phyloP scores from a whole-genome alignment of 192 early-diverging fungal genomes.

The Backusella luteola region DNA sequence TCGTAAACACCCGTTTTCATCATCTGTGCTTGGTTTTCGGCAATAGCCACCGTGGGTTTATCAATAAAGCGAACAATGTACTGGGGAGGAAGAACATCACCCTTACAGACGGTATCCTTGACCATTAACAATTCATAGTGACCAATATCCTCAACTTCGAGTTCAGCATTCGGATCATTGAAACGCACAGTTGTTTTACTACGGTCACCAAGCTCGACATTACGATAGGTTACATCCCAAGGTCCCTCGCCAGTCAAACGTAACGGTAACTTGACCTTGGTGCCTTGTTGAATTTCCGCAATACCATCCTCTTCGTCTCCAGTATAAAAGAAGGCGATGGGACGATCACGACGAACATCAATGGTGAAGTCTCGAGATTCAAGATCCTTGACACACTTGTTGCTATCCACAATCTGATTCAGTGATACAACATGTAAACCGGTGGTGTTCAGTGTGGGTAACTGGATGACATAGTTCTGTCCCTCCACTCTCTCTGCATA shows the following conservation, averaged over 20 bases:
- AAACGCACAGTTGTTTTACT: neutral
- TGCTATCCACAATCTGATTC: constrained; percentile 37
- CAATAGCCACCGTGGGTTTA: constrained; percentile 26
- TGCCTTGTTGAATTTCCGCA: constrained; percentile 32
- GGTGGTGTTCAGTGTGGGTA: constrained; percentile 35
- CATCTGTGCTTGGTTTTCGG: constrained; percentile 21
- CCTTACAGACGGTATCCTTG: constrained; percentile 40
- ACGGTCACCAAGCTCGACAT: constrained; percentile 4
- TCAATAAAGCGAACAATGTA: constrained; percentile 25
- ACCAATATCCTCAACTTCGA: constrained; percentile 35
- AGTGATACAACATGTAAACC: constrained; percentile 42
- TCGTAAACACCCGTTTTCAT: constrained; percentile 19
- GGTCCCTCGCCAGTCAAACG: constrained; percentile 45
- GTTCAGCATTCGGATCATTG: constrained; percentile 27
- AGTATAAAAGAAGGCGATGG: constrained; percentile 39
- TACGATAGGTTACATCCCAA: constrained; percentile 39
- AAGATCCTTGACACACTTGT: constrained; percentile 38
- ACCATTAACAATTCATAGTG: constrained; percentile 40
- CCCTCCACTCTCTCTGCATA: constrained; percentile 27
- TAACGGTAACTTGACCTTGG: constrained; percentile 32
- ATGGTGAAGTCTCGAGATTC: constrained; percentile 37
- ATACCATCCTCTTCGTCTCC: constrained; percentile 7
- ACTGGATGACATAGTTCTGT: constrained; percentile 25
- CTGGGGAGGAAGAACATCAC: constrained; percentile 32
- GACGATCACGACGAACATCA: constrained; percentile 43